A percentile compares a stretch with the other conserved stretches of the same genome.
Evolutionary conservation across 345 rosid species (phyloP).

Genomic region (Linum tenue): DNA sequence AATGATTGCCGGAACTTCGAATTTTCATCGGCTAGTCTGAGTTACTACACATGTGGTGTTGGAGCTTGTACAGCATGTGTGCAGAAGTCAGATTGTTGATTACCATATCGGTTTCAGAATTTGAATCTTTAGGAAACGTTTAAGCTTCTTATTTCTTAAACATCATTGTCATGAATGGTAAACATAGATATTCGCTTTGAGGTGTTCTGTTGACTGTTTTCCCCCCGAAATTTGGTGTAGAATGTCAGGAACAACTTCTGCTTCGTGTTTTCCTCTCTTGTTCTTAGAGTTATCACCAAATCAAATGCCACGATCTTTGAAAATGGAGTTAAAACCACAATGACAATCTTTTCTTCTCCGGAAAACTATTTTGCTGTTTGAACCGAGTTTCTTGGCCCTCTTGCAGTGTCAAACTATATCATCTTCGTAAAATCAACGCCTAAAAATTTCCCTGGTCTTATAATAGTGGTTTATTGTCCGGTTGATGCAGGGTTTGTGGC

Average conservation of each 20-base stretch:
- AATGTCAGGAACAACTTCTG: background rate
- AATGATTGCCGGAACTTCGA: background rate
- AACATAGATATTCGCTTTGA: too few relatives aligned
- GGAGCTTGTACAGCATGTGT: background rate
- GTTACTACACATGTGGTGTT: background rate
- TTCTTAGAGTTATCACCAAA: background rate
- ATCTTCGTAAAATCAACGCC: too few relatives aligned
- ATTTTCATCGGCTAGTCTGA: background rate
- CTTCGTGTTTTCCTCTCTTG: background rate
- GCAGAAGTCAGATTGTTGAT: too few relatives aligned
- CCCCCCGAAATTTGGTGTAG: too few relatives aligned
- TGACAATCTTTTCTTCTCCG: background rate
- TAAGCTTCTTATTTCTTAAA: too few relatives aligned
- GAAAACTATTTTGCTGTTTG: background rate
- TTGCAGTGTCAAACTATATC: too few relatives aligned
- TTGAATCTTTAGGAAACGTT: too few relatives aligned
- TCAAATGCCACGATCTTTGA: background rate
- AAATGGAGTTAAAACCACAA: background rate
- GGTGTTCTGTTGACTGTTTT: background rate
- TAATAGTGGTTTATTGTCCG: background rate
- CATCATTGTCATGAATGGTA: too few relatives aligned
- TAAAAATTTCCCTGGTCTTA: too few relatives aligned
- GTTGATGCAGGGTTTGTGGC: constrained; percentile 59
- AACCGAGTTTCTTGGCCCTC: too few relatives aligned
- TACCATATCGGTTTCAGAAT: too few relatives aligned